These are phyloP conservation scores for Populus hybrid DNA, from an alignment of 441 rosid species.

Conservation along the genomic window DNA sequence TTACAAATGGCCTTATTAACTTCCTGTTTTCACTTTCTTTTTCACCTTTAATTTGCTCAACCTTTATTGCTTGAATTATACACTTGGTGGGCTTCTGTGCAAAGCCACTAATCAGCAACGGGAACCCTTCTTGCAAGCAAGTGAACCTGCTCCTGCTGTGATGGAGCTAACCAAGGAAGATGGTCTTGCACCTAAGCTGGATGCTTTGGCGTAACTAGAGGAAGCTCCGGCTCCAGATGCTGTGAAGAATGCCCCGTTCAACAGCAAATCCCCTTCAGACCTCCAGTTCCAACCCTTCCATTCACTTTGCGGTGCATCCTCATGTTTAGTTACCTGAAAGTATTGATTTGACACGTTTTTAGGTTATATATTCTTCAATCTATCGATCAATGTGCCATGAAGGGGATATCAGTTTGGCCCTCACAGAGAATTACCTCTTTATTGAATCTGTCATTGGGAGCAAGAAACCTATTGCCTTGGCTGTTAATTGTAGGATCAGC, in stretches of 20 bases:
- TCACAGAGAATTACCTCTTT: conserved; percentile 36
- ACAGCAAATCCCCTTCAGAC: too few species aligned
- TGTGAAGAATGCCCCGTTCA: too few species aligned
- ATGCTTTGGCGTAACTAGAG: too few species aligned
- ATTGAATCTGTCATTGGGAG: conserved; percentile 17
- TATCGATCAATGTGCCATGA: neutral
- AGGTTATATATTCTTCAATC: neutral
- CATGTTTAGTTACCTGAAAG: conserved; percentile 41
- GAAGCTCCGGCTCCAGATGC: too few species aligned
- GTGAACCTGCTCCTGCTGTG: conserved; percentile 58
- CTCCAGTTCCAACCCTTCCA: too few species aligned
- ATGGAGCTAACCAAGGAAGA: conserved; percentile 46
- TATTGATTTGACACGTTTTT: neutral
- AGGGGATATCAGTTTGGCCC: neutral
- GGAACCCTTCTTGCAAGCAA: conserved; percentile 47
- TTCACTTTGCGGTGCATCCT: too few species aligned
- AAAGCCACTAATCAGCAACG: conserved; percentile 32
- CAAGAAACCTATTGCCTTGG: conserved; percentile 37
- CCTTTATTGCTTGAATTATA: neutral
- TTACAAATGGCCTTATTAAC: neutral
- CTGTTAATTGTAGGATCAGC: conserved; percentile 67
- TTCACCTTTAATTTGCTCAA: neutral
- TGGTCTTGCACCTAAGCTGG: conserved; percentile 14
- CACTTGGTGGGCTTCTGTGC: neutral
- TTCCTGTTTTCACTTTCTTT: neutral